Conservation (phyloP, 495 filamentous ascomycete genomes). For the Hypoxylon lienhwacheense region DNA sequence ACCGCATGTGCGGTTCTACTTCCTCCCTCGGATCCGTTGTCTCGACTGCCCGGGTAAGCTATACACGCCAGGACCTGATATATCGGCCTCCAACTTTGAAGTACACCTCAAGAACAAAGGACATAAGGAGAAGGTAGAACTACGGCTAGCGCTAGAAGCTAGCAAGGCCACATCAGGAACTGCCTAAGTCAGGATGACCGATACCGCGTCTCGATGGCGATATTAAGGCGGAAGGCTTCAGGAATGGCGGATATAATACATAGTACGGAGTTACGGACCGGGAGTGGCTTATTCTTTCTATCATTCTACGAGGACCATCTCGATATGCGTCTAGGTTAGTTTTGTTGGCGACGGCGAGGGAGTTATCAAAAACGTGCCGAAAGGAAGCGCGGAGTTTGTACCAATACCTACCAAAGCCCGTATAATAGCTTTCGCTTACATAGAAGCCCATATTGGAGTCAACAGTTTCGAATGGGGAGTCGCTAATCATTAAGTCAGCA, state of each 20-base stretch:
- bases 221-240: not conserved
- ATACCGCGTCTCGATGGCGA: not conserved
- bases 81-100: slow-evolving; percentile 85
- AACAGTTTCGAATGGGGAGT: not conserved
- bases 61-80: slow-evolving; percentile 83
- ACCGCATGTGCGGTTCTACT: slow-evolving; percentile 66
- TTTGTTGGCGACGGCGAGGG: slow-evolving; percentile 9
- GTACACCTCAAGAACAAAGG: slow-evolving; percentile 79
- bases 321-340: slow-evolving; percentile 3
- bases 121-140: slow-evolving; percentile 71
- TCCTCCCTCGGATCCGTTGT: slow-evolving; percentile 82
- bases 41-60: slow-evolving; percentile 90
- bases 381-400: slow-evolving; percentile 36
- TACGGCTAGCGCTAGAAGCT: slow-evolving; percentile 24
- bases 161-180: slow-evolving; percentile 7
- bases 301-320: not conserved
- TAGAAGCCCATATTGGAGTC: slow-evolving; percentile 5
- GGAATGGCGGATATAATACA: slow-evolving; percentile 13
- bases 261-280: slow-evolving; percentile 20
- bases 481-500: too few relatives aligned
- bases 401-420: slow-evolving; percentile 14
- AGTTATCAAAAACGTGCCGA: slow-evolving; percentile 16
- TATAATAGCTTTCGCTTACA: slow-evolving; percentile 28
- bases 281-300: slow-evolving; percentile 3
- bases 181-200: not conserved